Evolutionary conservation across 768 basidiomycete genomes (phyloP).

Genomic region (Termitomyces titanicus): DNA sequence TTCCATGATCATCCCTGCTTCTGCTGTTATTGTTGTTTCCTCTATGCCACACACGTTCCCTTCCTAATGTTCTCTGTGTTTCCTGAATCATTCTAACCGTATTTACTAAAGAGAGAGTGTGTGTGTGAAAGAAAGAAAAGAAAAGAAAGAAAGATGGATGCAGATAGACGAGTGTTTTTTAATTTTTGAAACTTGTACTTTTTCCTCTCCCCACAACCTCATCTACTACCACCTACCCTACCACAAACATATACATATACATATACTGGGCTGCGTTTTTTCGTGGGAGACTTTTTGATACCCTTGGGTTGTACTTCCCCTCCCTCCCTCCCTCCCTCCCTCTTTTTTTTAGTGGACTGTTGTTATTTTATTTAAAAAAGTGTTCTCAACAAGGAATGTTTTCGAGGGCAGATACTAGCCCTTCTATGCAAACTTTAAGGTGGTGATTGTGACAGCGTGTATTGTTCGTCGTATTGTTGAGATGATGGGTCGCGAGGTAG

Average conservation of each 20-base stretch:
- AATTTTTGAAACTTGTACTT: neutral
- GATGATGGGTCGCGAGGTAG: too few relatives aligned
- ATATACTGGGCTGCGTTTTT: neutral
- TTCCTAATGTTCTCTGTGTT: too few relatives aligned
- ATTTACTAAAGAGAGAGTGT: slow-evolving; percentile 4
- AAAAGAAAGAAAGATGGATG: slow-evolving; percentile 1
- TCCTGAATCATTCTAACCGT: neutral
- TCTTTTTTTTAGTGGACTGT: neutral
- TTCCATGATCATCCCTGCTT: neutral
- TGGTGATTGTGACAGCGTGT: too few relatives aligned
- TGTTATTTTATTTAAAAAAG: too few relatives aligned
- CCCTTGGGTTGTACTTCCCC: slow-evolving; percentile 1
- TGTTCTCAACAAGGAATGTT: too few relatives aligned
- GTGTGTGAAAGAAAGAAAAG: too few relatives aligned
- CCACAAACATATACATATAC: neutral
- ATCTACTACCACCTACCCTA: neutral
- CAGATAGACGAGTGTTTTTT: neutral
- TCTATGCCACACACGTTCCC: neutral
- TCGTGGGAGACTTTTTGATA: neutral
- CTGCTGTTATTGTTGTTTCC: neutral
- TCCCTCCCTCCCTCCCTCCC: neutral
- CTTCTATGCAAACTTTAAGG: too few relatives aligned
- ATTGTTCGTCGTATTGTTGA: too few relatives aligned
- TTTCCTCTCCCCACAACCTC: neutral
- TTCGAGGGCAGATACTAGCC: too few relatives aligned